Evolutionary conservation across 192 early-diverging fungal species (phyloP).

Genomic region (Dissophora globulifera): DNA sequence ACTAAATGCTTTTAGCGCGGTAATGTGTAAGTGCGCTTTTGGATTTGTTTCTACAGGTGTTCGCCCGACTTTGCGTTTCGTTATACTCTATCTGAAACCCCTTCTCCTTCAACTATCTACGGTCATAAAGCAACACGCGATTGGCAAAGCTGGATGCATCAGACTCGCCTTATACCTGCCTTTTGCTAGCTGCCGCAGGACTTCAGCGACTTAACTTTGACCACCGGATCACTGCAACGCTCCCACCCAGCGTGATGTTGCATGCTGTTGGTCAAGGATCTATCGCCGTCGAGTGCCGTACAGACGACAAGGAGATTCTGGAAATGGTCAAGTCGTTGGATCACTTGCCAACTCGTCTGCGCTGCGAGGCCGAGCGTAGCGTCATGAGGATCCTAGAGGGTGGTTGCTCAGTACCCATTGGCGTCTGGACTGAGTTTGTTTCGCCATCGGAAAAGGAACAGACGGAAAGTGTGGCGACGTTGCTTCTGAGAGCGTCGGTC

Average conservation of each 20-base stretch:
- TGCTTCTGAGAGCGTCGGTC: constrained; percentile 75
- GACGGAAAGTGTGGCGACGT: constrained; percentile 27
- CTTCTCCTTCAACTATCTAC: constrained; percentile 25
- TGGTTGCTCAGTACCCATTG: constrained; percentile 95
- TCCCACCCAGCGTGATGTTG: constrained; percentile 70
- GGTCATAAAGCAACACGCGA: constrained; percentile 86
- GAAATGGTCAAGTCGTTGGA: constrained; percentile 72
- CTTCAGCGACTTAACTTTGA: constrained; percentile 75
- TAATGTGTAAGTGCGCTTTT: constrained; percentile 43
- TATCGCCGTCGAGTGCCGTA: constrained; percentile 84
- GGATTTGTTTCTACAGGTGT: no score
- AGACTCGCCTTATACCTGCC: constrained; percentile 74
- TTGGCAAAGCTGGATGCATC: constrained; percentile 86
- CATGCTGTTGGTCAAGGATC: constrained; percentile 96
- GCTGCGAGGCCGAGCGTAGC: constrained; percentile 84
- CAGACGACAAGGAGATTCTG: constrained; percentile 64
- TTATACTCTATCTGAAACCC: no score
- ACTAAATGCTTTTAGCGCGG: constrained; percentile 12
- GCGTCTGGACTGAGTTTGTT: constrained; percentile 74
- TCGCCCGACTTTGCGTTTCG: no score
- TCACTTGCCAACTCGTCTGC: constrained; percentile 69
- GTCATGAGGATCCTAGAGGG: constrained; percentile 93
- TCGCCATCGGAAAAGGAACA: constrained; percentile 34
- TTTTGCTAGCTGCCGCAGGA: constrained; percentile 91
- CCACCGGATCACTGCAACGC: constrained; percentile 75